Base-by-base conservation (phyloP, 2,329 filamentous ascomycete species). In the Thelonectria discophora region DNA sequence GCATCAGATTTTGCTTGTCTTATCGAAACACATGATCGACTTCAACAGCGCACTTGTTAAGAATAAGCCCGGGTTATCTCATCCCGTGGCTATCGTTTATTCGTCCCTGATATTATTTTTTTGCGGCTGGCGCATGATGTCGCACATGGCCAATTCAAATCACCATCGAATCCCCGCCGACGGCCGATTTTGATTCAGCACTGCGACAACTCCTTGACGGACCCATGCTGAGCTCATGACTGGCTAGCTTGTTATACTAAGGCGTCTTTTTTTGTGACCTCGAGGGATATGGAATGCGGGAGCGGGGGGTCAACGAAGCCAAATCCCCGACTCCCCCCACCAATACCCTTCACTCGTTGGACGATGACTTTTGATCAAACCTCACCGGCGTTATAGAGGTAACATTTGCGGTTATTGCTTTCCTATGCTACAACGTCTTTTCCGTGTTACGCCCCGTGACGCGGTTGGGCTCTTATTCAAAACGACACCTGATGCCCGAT, bases 301-400 rank as follows among this genome's bases (percentile, higher is more conserved):
- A 58, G 42, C 32, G 48, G 47, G 55, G 40, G 11, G 32, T 55
- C 52, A 34, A 60, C 47, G 47, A 47, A 46, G 39, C 47, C 47
- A 30, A n/a, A 39, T 34, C n/a, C 52, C 32, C 47, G 47, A 52
- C 6, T 52, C 39, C 58, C 50, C 46, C 51, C 45, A 46, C 47
- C 32, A 55, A 60, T 60, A 60, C 58, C 58, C 58, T 47, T 55
- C 47, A 46, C 49, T 60, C 51, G 47, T 55, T 60, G 39, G 47
- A 55, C 51, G 52, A 55, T 42, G 47, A 51, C 42, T 47, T 49
- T 47, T 49, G 39, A 48, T 34, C 45, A 17, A 17, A 27, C 20
- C 43, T 42, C 46, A 20, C 46, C 30, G 58, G 58, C 58, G 58
- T 60, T 60, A 46, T 60, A 60, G 58, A 60, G 58, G 51, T 52